Evolutionary conservation across 148 eudicot species (phyloP).

Genomic region (Chenopodium quinoa): DNA sequence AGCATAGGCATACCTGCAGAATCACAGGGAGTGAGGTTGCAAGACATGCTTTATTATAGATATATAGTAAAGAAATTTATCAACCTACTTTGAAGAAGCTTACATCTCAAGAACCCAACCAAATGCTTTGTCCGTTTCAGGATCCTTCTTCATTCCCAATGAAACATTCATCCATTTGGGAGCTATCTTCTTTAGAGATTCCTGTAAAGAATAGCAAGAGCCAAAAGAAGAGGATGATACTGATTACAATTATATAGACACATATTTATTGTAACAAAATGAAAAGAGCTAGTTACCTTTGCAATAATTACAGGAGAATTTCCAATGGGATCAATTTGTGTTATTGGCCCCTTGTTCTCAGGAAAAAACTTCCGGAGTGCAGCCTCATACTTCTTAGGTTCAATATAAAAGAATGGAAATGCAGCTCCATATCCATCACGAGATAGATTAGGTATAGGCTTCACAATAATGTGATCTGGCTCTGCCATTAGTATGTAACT

Average conservation of each 20-base stretch:
- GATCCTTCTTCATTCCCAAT: conserved; percentile 90
- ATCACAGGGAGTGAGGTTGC: conserved; percentile 7
- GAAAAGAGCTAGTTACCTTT: conserved; percentile 47
- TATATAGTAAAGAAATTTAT: neutral
- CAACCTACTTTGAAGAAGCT: conserved; percentile 19
- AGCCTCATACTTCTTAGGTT: conserved; percentile 84
- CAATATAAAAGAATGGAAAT: conserved; percentile 97
- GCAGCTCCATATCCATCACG: conserved; percentile 86
- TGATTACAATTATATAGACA: neutral
- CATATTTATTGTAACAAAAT: neutral
- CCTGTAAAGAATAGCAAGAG: conserved; percentile 37
- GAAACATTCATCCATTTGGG: conserved; percentile 98
- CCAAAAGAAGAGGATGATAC: neutral
- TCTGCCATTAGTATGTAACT: conserved; percentile 98
- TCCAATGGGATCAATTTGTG: conserved; percentile 86
- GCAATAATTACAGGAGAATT: conserved; percentile 93
- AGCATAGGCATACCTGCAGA: conserved; percentile 91
- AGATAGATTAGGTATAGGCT: conserved; percentile 94
- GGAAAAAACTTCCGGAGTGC: conserved; percentile 81
- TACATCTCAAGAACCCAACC: conserved; percentile 99
- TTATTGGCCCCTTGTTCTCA: conserved; percentile 73
- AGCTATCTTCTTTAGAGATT: conserved; percentile 80
- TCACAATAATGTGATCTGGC: conserved; percentile 94
- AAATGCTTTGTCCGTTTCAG: conserved; percentile 86
- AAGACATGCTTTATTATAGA: neutral